Percentiles rank a stretch among this genome's conserved stretches.
Evolutionary conservation across 78 protist species (phyloP).

Genomic region (Andalucia godoyi): DNA sequence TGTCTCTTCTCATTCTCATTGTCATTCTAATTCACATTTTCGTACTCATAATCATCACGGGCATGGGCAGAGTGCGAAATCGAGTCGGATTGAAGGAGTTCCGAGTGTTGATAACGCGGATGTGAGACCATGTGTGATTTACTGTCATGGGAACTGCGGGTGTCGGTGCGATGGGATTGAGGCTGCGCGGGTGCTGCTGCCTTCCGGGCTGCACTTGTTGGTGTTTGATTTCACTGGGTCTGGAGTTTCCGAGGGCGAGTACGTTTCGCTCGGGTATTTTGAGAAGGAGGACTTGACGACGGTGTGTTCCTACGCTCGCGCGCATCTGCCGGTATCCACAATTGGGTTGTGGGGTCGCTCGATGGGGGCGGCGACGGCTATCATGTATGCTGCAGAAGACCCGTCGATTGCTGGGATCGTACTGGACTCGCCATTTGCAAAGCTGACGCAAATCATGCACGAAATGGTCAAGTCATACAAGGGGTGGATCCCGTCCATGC

Average conservation of each 20-base stretch:
- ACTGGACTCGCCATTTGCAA: slow-evolving; percentile 22
- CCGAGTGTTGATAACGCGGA: too few relatives aligned
- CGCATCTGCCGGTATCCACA: not conserved
- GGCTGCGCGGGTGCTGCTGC: not conserved
- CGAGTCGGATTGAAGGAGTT: too few relatives aligned
- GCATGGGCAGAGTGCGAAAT: too few relatives aligned
- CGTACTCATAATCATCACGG: too few relatives aligned
- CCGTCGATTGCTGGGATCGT: slow-evolving; percentile 6
- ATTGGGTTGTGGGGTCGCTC: slow-evolving; percentile 35
- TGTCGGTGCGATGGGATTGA: slow-evolving; percentile 9
- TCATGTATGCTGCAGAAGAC: slow-evolving; percentile 19
- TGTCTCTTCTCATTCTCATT: too few relatives aligned
- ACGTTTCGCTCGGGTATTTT: slow-evolving; percentile 17
- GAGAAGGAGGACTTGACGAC: slow-evolving; percentile 16
- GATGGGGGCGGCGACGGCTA: slow-evolving; percentile 31
- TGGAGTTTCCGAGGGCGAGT: slow-evolving; percentile 20
- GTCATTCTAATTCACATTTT: too few relatives aligned
- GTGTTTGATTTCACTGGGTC: slow-evolving; percentile 13
- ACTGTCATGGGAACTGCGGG: slow-evolving; percentile 37
- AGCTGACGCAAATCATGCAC: not conserved
- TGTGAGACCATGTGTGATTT: slow-evolving; percentile 37
- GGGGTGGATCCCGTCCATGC: slow-evolving; percentile 5
- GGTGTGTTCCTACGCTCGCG: slow-evolving; percentile 1
- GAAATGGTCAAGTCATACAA: not conserved
- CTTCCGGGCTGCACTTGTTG: slow-evolving; percentile 7